A percentile compares a stretch with the other conserved stretches of the same genome.
These are phyloP conservation scores for Emergomyces africanus DNA, from an alignment of 2,329 filamentous ascomycete species.

Conservation along the genomic window DNA sequence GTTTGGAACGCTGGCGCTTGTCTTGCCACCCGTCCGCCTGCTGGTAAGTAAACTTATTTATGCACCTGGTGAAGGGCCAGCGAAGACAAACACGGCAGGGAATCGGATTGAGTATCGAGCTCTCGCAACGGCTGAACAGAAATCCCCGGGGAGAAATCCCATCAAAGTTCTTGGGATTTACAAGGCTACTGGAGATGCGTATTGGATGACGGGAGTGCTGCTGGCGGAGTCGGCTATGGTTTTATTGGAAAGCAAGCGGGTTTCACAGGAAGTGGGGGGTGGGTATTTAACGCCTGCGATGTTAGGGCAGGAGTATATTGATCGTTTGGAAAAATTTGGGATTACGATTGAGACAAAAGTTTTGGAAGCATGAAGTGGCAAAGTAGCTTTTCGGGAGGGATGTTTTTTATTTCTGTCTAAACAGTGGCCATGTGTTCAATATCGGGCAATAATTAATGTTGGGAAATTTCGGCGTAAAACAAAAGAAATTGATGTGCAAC, in stretches of 20 bases:
- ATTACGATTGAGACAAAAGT: constrained; percentile 29
- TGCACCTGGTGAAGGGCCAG: constrained; percentile 39
- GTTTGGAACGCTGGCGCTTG: constrained; percentile 34
- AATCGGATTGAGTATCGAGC: constrained; percentile 32
- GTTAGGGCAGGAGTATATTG: constrained; percentile 35
- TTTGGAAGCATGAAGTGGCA: constrained; percentile 17
- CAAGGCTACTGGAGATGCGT: constrained; percentile 30
- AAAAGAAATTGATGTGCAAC: no score
- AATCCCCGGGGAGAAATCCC: constrained; percentile 12
- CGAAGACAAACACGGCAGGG: constrained; percentile 28
- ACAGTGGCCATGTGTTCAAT: background rate
- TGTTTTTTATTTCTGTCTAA: background rate
- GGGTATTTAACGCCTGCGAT: constrained; percentile 38
- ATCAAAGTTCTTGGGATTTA: constrained; percentile 32
- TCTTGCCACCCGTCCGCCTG: constrained; percentile 42
- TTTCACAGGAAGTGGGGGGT: constrained; percentile 29
- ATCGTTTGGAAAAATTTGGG: constrained; percentile 32
- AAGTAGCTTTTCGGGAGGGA: no score
- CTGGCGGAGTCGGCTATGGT: constrained; percentile 34
- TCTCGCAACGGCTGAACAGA: constrained; percentile 32
- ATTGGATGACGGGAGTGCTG: constrained; percentile 31
- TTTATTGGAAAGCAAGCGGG: constrained; percentile 28
- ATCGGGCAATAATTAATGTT: no score
- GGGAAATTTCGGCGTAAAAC: no score
- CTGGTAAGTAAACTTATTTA: constrained; percentile 35